These are phyloP conservation scores for Tetrahymena elliotti DNA, from an alignment of 73 alveolate species.

Conservation along the genomic window DNA sequence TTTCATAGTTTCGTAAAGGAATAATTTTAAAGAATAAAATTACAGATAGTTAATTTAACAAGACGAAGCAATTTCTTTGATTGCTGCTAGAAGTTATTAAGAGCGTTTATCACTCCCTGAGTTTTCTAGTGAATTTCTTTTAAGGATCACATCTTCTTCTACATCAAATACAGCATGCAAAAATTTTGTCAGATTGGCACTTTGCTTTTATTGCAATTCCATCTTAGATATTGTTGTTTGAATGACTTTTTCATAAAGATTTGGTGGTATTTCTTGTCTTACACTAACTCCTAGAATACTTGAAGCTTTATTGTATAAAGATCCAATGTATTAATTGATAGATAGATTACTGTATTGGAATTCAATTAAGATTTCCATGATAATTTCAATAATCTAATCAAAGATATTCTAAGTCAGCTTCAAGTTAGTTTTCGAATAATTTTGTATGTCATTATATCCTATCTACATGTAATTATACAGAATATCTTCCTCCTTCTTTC, in stretches of 20 bases:
- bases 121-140: neutral
- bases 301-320: neutral
- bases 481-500: neutral
- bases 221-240: neutral
- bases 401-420: neutral
- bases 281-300: neutral
- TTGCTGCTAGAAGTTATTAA: neutral
- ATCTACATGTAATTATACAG: neutral
- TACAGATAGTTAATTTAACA: neutral
- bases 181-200: neutral
- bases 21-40: neutral
- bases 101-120: neutral
- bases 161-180: neutral
- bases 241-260: neutral
- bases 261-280: neutral
- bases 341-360: neutral
- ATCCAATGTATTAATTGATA: neutral
- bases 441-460: neutral
- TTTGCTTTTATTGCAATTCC: neutral
- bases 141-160: neutral
- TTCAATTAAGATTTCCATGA: neutral
- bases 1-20: neutral
- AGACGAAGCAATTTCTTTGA: neutral
- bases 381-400: neutral
- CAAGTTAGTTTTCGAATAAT: neutral